phyloP scores from a whole-genome alignment of 1,284 basidiomycete species.

The Schizophyllum amplum region DNA sequence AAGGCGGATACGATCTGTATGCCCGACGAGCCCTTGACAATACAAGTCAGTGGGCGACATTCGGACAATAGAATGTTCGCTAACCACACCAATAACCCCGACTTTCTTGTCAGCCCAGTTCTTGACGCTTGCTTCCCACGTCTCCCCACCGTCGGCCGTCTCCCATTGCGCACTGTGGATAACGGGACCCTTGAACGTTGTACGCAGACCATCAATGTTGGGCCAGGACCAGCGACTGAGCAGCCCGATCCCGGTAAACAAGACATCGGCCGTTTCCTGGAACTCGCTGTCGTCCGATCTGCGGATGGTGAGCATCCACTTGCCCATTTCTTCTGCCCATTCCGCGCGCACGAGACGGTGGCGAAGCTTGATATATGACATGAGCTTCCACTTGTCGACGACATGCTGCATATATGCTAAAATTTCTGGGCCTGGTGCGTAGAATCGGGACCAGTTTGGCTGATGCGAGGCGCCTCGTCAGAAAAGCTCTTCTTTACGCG shows the following conservation, averaged over 20 bases:
- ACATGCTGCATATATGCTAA: slow-evolving; percentile 39
- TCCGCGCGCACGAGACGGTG: slow-evolving; percentile 43
- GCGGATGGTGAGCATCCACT: slow-evolving; percentile 47
- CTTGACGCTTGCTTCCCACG: slow-evolving; percentile 39
- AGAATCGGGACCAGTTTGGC: slow-evolving; percentile 54
- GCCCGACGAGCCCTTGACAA: slow-evolving; percentile 49
- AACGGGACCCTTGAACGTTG: slow-evolving; percentile 40
- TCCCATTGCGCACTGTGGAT: slow-evolving; percentile 55
- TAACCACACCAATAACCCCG: slow-evolving; percentile 54
- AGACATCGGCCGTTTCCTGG: slow-evolving; percentile 42
- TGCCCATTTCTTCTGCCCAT: slow-evolving; percentile 40
- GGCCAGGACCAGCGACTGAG: slow-evolving; percentile 54
- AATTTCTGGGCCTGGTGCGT: slow-evolving; percentile 51
- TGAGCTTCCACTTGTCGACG: slow-evolving; percentile 50
- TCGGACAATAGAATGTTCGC: slow-evolving; percentile 13
- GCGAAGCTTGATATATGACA: slow-evolving; percentile 42
- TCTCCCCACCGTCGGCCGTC: slow-evolving; percentile 27
- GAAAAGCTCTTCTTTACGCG: not conserved
- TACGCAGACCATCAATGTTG: slow-evolving; percentile 42
- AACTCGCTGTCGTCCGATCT: slow-evolving; percentile 36
- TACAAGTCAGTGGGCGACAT: slow-evolving; percentile 1
- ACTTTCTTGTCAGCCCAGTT: slow-evolving; percentile 48
- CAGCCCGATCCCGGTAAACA: slow-evolving; percentile 42
- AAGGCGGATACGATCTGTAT: slow-evolving; percentile 56
- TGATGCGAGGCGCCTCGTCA: slow-evolving; percentile 13